Conservation (phyloP, 331 rosid genomes). For the Acacia pycnantha region DNA sequence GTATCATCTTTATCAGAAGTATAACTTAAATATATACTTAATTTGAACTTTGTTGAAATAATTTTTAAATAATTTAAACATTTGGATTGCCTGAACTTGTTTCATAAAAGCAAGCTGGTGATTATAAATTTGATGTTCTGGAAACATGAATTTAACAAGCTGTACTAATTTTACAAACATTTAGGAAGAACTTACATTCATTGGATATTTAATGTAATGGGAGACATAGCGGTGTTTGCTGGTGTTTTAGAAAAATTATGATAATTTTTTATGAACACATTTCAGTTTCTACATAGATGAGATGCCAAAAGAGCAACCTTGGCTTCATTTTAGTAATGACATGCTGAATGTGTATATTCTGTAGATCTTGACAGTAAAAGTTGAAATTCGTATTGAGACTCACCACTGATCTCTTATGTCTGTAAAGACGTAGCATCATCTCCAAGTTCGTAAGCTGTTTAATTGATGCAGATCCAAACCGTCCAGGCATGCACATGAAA, state of each 20-base stretch:
- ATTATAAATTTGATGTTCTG: background rate
- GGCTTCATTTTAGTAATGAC: background rate
- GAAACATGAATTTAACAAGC: background rate
- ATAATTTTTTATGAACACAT: background rate
- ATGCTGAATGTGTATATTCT: background rate
- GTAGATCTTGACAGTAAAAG: background rate
- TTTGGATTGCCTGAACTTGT: constrained; percentile 6
- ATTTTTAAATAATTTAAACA: background rate
- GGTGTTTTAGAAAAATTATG: background rate
- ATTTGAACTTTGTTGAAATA: background rate
- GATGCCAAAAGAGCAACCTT: background rate
- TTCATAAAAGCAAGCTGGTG: constrained; percentile 13
- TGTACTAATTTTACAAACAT: constrained; percentile 9
- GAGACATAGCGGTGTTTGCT: background rate
- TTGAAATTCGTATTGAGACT: background rate
- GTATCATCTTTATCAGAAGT: constrained; percentile 19
- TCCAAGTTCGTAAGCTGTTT: constrained; percentile 2
- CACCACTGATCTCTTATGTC: constrained; percentile 16
- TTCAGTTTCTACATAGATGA: background rate
- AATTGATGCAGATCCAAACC: constrained; percentile 79
- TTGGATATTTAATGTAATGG: constrained; percentile 11
- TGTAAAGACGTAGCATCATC: background rate
- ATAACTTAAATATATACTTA: background rate
- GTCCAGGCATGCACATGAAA: constrained; percentile 99
- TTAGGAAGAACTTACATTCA: constrained; percentile 5